A percentile compares a stretch with the other conserved stretches of the same genome.
Evolutionary conservation across 2,329 filamentous ascomycete genomes (phyloP).

Genomic region (Colletotrichum godetiae): DNA sequence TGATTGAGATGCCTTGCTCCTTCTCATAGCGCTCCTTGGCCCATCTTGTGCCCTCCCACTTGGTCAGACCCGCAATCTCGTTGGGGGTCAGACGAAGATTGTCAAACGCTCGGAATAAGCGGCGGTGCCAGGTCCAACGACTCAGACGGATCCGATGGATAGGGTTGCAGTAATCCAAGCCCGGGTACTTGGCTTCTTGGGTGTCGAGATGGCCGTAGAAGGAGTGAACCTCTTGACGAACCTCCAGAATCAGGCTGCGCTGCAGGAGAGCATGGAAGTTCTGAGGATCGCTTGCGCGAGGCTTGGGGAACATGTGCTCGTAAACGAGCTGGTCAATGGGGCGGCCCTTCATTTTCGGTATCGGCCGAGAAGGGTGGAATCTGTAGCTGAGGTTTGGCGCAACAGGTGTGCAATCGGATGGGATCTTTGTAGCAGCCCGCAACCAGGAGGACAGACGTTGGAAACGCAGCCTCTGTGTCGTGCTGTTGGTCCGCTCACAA

Average conservation of each 20-base stretch:
- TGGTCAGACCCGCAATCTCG: constrained; percentile 79
- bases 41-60: constrained; percentile 88
- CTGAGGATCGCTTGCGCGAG: constrained; percentile 74
- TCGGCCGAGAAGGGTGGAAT: background rate
- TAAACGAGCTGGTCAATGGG: constrained; percentile 80
- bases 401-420: background rate
- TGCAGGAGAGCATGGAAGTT: constrained; percentile 78
- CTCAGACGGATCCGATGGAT: constrained; percentile 83
- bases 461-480: background rate
- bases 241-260: constrained; percentile 79
- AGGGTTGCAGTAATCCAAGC: constrained; percentile 79
- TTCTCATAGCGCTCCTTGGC: constrained; percentile 83
- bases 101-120: constrained; percentile 82
- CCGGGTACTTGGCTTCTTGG: constrained; percentile 83
- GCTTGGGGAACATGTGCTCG: constrained; percentile 77
- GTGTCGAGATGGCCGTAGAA: constrained; percentile 86
- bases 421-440: background rate
- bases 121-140: constrained; percentile 80
- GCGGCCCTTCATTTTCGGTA: constrained; percentile 72
- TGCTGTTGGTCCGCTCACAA: background rate
- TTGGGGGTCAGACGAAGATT: constrained; percentile 72
- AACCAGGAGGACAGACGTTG: background rate
- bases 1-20: constrained; percentile 76
- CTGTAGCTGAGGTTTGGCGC: background rate
- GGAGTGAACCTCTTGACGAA: constrained; percentile 80